Percentiles rank a stretch among this genome's conserved stretches.
phyloP scores from a whole-genome alignment of 495 filamentous ascomycete species.

The Evansstolkia leycettana region DNA sequence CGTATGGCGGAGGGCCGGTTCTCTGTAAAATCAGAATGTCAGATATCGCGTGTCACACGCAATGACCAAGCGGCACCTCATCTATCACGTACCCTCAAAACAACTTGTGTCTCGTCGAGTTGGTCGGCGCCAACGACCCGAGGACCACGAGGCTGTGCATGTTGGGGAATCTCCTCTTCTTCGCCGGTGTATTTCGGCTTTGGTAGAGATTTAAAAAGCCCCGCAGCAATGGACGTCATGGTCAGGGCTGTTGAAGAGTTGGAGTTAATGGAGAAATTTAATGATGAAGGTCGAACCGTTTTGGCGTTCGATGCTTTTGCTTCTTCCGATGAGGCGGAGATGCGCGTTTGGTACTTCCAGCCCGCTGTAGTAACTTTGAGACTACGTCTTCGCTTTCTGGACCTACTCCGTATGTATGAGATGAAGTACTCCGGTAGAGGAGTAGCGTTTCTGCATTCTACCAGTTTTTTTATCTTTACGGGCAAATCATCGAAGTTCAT shows the following conservation, averaged over 20 bases:
- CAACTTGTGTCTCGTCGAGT: constrained; percentile 76
- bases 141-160: constrained; percentile 63
- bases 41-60: no score
- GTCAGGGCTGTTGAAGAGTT: constrained; percentile 9
- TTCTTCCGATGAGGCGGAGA: constrained; percentile 7
- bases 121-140: constrained; percentile 66
- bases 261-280: constrained; percentile 5
- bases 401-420: no score
- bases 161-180: constrained; percentile 63
- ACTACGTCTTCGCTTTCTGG: neutral
- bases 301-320: constrained; percentile 1
- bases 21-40: constrained; percentile 33
- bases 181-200: constrained; percentile 83
- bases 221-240: constrained; percentile 63
- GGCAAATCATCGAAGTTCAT: no score
- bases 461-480: no score
- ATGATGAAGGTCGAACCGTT: constrained; percentile 7
- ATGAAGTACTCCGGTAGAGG: no score
- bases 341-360: constrained; percentile 10
- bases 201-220: constrained; percentile 71
- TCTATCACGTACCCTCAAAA: constrained; percentile 52
- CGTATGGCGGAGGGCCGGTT: constrained; percentile 76
- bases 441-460: no score
- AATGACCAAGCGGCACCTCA: no score
- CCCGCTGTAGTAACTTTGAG: constrained; percentile 3